Evolutionary conservation across 495 filamentous ascomycete species (phyloP), one percentile per base, ranked within the genome.

Genomic region (Cetradonia linearis): DNA sequence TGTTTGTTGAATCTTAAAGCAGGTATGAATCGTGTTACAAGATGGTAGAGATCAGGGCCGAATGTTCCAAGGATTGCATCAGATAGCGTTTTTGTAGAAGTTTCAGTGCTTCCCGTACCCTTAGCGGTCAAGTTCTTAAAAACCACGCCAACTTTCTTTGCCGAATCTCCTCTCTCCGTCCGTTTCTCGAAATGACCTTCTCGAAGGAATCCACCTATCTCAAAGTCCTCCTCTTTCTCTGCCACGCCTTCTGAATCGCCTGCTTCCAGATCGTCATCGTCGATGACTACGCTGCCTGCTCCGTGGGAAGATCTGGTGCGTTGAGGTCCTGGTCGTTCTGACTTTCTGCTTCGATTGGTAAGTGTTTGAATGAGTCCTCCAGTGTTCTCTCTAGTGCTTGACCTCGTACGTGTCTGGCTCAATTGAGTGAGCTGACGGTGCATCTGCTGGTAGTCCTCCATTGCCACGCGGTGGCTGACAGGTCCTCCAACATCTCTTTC

Each of bases 131-230:
- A 74, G 67, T 88, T 77, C 73, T 86, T 87, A 72, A 88, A 95
- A 2, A 91, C 77, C 1, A 96, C 86, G 4, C 91, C 91, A 25
- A 95, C 81, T 65, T 87, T 89, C 74, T 94, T 95, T 42, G 84
- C 81, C 0, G 88, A 88, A 33, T 78, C 79, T 7, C 81, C 82
- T 44, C 69, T 69, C 14, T 84, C 83, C 3, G 80, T 81, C 18
- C 87, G 80, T 66, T 86, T 89, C 72, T 91, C 89, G 60, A 94
- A 84, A 62, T 87, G 86, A 18, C 89, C 89, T 48, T 89, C 85
- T 11, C 83, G 78, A 70, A 94, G 79, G 68, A 94, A 94, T 46
- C 82, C 73, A 31, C 79, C 83, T 1, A 94, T 72, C 58, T 88
- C 80, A 65, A 94, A 91, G 7, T 78, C 82, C 1, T 79, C 78